A percentile compares a stretch with the other conserved stretches of the same genome.
Evolutionary conservation across 1,284 basidiomycete genomes (phyloP).

Genomic region (Nidula niveotomentosa): DNA sequence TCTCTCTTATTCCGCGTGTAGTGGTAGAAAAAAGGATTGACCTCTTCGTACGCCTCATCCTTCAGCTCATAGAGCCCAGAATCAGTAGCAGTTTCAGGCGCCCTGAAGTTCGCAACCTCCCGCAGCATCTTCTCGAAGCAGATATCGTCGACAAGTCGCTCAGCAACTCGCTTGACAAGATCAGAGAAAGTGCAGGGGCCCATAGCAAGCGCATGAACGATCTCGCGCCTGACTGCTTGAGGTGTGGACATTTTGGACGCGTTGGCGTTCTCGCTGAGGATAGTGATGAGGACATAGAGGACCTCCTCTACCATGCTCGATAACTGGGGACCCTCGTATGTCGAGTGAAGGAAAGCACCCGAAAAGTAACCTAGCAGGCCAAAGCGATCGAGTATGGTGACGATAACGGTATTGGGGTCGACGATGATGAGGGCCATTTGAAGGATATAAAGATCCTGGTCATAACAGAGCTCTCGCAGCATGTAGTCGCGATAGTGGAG

Average conservation of each 20-base stretch:
- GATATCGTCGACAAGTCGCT: slow-evolving; percentile 85
- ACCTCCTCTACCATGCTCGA: slow-evolving; percentile 93
- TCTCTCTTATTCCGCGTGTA: slow-evolving; percentile 95
- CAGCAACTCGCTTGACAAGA: slow-evolving; percentile 88
- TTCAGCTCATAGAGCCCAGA: slow-evolving; percentile 88
- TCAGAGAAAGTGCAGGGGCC: slow-evolving; percentile 92
- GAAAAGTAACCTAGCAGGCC: slow-evolving; percentile 81
- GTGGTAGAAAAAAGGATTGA: slow-evolving; percentile 96
- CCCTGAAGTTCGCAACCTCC: slow-evolving; percentile 82
- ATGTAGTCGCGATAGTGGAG: slow-evolving; percentile 97
- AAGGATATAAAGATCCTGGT: slow-evolving; percentile 94
- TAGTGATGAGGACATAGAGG: slow-evolving; percentile 84
- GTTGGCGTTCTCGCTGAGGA: slow-evolving; percentile 82
- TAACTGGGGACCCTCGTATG: slow-evolving; percentile 73
- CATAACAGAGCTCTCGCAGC: slow-evolving; percentile 94
- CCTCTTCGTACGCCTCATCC: slow-evolving; percentile 81
- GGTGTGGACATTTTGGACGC: slow-evolving; percentile 73
- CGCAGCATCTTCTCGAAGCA: slow-evolving; percentile 82
- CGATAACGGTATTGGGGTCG: slow-evolving; percentile 80
- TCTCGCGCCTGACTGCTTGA: slow-evolving; percentile 76
- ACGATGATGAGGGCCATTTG: slow-evolving; percentile 83
- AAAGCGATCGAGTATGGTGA: slow-evolving; percentile 90
- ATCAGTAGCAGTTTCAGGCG: slow-evolving; percentile 79
- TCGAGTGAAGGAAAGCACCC: slow-evolving; percentile 52
- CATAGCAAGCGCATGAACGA: slow-evolving; percentile 90